Conservation (phyloP, 306 rosid species). For the Quercus bicolor region DNA sequence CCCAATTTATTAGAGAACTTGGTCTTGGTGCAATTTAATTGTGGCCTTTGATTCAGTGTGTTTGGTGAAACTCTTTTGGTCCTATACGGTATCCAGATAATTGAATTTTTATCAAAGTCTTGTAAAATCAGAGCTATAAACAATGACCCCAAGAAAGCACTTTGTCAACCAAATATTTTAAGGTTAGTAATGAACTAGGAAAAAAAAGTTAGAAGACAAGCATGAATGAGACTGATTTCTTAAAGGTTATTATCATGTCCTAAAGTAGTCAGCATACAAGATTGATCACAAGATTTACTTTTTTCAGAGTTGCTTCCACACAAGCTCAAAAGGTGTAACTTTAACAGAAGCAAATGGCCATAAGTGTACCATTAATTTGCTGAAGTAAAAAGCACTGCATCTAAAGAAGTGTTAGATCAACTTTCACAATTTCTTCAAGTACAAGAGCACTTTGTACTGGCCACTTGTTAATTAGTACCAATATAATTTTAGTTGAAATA, state of each 20-base stretch:
- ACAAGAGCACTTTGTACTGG: conserved; percentile 11
- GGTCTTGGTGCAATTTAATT: not conserved
- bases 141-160: not conserved
- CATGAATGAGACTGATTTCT: not conserved
- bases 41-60: not conserved
- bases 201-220: not conserved
- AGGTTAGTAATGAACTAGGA: not conserved
- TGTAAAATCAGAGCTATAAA: not conserved
- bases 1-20: not conserved
- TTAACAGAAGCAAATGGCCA: conserved; percentile 34
- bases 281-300: conserved; percentile 1
- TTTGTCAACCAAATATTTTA: not conserved
- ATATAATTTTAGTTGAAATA: conserved; percentile 1
- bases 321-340: conserved; percentile 33
- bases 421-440: conserved; percentile 18
- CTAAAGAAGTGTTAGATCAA: conserved; percentile 8
- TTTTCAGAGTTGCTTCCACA: conserved; percentile 18
- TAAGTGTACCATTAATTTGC: conserved; percentile 28
- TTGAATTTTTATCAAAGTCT: not conserved
- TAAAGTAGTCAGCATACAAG: not conserved
- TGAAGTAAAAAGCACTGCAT: conserved; percentile 19
- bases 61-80: not conserved
- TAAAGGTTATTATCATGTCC: not conserved
- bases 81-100: not conserved
- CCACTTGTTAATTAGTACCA: conserved; percentile 7